Conservation (phyloP, 352 stramenopile species). For the Pythium aristosporum region DNA sequence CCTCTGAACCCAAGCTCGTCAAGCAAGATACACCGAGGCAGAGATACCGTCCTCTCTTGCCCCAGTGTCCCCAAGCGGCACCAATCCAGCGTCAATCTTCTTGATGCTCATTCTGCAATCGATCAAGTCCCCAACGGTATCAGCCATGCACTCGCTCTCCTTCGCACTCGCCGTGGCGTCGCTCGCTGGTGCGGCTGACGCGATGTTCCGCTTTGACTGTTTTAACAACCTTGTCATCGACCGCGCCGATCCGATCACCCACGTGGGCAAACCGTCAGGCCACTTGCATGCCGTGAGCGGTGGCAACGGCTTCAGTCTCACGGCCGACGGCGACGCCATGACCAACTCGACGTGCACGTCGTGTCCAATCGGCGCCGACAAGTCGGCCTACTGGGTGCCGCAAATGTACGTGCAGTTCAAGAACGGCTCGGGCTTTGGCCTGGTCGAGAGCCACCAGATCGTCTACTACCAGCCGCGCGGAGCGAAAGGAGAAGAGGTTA, state of each 20-base stretch:
- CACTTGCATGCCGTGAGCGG: conserved; percentile 48
- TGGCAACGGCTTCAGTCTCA: conserved; percentile 51
- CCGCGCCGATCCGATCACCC: conserved; percentile 47
- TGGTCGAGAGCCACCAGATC: conserved; percentile 53
- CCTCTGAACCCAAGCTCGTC: not conserved
- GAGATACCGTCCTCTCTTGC: not conserved
- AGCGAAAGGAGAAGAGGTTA: conserved; percentile 35
- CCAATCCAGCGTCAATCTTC: not conserved
- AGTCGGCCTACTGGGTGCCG: conserved; percentile 54
- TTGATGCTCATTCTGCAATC: conserved; percentile 2
- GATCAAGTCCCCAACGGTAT: not conserved
- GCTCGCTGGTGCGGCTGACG: conserved; percentile 4
- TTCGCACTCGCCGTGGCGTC: not conserved
- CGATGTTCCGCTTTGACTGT: conserved; percentile 36
- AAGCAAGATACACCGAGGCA: not conserved
- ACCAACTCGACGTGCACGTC: conserved; percentile 47
- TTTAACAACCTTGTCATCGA: conserved; percentile 58
- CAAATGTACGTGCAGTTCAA: conserved; percentile 57
- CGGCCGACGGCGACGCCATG: conserved; percentile 38
- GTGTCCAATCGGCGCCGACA: conserved; percentile 44
- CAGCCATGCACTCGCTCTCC: not conserved
- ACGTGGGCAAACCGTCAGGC: conserved; percentile 21
- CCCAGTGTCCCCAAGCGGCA: no score
- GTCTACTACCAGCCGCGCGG: conserved; percentile 48
- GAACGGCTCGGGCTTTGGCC: conserved; percentile 49